Percentiles rank a stretch among this genome's conserved stretches.
phyloP scores from a whole-genome alignment of 345 rosid species.

The Rubroshorea leprosula region DNA sequence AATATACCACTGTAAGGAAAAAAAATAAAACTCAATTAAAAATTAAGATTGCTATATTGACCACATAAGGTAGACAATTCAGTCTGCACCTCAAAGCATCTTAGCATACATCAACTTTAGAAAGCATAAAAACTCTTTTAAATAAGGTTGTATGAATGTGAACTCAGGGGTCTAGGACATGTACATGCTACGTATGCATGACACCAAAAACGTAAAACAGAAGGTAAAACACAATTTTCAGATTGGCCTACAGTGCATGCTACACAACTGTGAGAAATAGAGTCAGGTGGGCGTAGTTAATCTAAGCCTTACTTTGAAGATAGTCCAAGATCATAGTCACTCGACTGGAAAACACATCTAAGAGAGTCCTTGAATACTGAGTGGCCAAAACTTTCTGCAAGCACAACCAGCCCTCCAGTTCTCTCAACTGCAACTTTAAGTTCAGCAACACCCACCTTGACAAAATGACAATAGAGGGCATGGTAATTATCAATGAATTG shows the following conservation, averaged over 20 bases:
- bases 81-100: too few relatives aligned
- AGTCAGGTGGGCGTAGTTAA: conserved; percentile 13
- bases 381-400: conserved; percentile 98
- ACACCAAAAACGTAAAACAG: too few relatives aligned
- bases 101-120: too few relatives aligned
- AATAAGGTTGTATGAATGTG: too few relatives aligned
- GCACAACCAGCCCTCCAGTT: conserved; percentile 96
- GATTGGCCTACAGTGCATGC: not conserved
- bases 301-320: conserved; percentile 73
- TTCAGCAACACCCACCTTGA: conserved; percentile 91
- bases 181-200: too few relatives aligned
- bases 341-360: conserved; percentile 63
- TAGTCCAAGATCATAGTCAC: conserved; percentile 73
- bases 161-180: too few relatives aligned
- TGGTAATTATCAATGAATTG: not conserved
- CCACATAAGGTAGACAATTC: too few relatives aligned
- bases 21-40: too few relatives aligned
- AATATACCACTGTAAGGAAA: conserved; percentile 57
- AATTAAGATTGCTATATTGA: not conserved
- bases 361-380: conserved; percentile 87
- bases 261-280: not conserved
- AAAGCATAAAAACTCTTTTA: too few relatives aligned
- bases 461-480: not conserved
- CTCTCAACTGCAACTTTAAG: conserved; percentile 86
- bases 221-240: not conserved